Evolutionary conservation across 352 stramenopile species (phyloP).

Genomic region (Pilasporangium apinafurcum): DNA sequence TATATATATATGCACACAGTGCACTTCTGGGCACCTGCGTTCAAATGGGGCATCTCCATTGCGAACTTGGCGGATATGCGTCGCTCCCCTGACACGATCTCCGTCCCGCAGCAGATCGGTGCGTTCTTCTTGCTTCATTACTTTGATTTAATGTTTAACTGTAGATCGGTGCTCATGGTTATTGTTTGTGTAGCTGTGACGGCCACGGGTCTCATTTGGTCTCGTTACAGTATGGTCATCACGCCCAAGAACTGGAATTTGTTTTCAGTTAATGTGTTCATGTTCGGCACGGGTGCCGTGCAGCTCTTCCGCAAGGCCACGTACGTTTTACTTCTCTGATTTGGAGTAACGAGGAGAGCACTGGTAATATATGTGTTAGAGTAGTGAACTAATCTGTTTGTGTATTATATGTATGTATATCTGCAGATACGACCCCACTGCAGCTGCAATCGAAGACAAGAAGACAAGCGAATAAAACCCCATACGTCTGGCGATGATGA

Average conservation of each 20-base stretch:
- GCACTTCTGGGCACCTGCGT: conserved; percentile 86
- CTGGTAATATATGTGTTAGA: no score
- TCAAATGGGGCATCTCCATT: conserved; percentile 88
- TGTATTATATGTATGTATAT: background rate
- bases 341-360: background rate
- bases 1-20: conserved; percentile 16
- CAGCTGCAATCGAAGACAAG: conserved; percentile 6
- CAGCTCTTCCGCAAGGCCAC: conserved; percentile 81
- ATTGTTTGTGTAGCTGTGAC: conserved; percentile 38
- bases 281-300: conserved; percentile 76
- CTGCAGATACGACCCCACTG: conserved; percentile 9
- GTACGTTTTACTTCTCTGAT: conserved; percentile 18
- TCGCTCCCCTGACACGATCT: conserved; percentile 74
- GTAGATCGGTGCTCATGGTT: background rate
- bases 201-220: conserved; percentile 86
- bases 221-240: conserved; percentile 84
- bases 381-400: background rate
- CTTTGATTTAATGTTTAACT: background rate
- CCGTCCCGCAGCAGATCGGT: conserved; percentile 70
- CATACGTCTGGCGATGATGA: no score
- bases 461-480: background rate
- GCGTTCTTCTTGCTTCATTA: background rate
- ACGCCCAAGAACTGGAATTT: conserved; percentile 91
- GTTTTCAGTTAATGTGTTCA: conserved; percentile 87
- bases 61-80: conserved; percentile 86